Evolutionary conservation across 164 flowering plant species (phyloP), one percentile per base, ranked within the genome.

Genomic region (Cinnamomum chago): DNA sequence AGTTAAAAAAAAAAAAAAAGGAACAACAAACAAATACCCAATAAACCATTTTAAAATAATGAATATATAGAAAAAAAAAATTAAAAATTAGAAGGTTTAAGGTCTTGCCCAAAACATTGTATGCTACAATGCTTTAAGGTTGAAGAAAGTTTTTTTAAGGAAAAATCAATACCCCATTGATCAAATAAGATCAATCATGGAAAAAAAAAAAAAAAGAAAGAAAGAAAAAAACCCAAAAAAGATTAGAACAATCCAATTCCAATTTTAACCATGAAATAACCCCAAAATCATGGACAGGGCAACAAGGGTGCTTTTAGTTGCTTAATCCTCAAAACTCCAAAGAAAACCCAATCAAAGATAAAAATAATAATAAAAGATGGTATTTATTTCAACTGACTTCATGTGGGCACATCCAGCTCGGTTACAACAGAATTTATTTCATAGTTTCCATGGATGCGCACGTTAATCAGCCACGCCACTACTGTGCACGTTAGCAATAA

Each of bases 401-500:
- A 40, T 40, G 47, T 9, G 47, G 47, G 10, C 47, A 40, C 11
- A 40, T 40, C 47, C 47, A 9, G 0, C 10, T 40, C 47, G 9
- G 47, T 7, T 40, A 40, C 47, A 40, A 30, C 35, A 30, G 35
- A 30, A 30, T 30, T 3, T 9, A 9, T 40, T 40, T 9, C 47
- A 40, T 40, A 7, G 11, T 40, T 40, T 23, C 67, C 22, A 24
- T 12, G 35, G 58, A 50, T 30, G 47, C 2, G 67, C 14, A 68
- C 68, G 27, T 65, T 50, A 62, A 74, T 5, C 40, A 47, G 66
- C 15, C 5, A 2, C 47, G 60, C 71, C n/a, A 23, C 20, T 3
- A 23, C 3, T 4, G 77, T 67, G 78, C 30, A 73, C 12, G 24
- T 68, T 70, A 73, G 76, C 50, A 20, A 47, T 22, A 18, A 58